Evolutionary conservation across 2,329 filamentous ascomycete genomes (phyloP).

Genomic region (Corinectria fuckeliana): DNA sequence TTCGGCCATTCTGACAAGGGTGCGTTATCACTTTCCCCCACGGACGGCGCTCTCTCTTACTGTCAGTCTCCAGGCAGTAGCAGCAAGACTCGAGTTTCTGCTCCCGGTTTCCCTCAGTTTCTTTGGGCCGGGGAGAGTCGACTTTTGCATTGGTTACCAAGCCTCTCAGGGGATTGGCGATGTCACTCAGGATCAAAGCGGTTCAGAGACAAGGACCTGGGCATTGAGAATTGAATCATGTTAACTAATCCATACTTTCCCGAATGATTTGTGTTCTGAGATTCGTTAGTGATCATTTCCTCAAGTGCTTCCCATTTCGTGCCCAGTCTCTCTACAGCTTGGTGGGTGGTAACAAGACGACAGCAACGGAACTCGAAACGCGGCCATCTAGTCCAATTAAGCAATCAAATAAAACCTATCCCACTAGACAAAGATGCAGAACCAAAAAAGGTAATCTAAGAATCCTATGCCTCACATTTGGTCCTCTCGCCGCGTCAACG

Average conservation of each 20-base stretch:
- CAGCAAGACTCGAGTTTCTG: neutral
- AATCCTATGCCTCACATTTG: too few relatives aligned
- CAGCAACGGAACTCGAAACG: neutral
- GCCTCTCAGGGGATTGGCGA: neutral
- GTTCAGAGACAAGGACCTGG: neutral
- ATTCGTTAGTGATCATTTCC: too few relatives aligned
- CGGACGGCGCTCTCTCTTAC: neutral
- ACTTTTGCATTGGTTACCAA: neutral
- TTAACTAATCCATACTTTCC: too few relatives aligned
- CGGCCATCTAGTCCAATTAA: too few relatives aligned
- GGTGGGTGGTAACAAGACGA: neutral
- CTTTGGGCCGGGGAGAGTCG: neutral
- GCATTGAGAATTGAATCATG: neutral
- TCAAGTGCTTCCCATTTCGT: neutral
- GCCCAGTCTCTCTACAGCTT: neutral
- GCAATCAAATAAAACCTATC: neutral
- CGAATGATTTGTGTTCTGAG: too few relatives aligned
- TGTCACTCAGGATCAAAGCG: neutral
- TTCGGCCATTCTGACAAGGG: neutral
- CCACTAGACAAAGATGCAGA: too few relatives aligned
- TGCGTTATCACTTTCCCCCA: neutral
- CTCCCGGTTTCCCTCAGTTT: neutral
- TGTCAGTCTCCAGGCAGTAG: neutral
- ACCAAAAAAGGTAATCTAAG: too few relatives aligned
- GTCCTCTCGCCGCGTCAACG: neutral